These are phyloP conservation scores for Alternaria sp. DNA, from an alignment of 2,329 filamentous ascomycete species.

Conservation along the genomic window DNA sequence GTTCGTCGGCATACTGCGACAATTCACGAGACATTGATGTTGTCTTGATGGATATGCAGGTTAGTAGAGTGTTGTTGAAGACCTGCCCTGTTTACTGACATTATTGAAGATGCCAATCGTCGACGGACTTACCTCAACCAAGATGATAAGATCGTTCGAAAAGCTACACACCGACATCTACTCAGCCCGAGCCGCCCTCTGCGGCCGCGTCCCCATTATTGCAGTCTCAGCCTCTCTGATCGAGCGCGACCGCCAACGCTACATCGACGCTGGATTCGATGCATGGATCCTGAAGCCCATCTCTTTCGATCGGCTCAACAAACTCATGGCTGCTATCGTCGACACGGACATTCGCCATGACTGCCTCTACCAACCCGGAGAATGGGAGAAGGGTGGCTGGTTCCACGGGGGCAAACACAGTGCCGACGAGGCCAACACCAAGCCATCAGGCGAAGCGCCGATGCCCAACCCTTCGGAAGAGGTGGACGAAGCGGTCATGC, in stretches of 20 bases:
- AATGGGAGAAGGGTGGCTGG: slow-evolving; percentile 90
- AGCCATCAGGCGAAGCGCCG: slow-evolving; percentile 32
- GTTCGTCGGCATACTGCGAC: slow-evolving; percentile 72
- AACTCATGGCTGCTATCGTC: slow-evolving; percentile 72
- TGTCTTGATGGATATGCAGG: slow-evolving; percentile 92
- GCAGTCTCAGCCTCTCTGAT: slow-evolving; percentile 84
- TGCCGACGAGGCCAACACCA: slow-evolving; percentile 47
- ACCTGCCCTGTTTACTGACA: slow-evolving; percentile 3
- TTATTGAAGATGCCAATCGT: slow-evolving; percentile 82
- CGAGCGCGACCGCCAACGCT: slow-evolving; percentile 71
- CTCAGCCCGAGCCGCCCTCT: slow-evolving; percentile 64
- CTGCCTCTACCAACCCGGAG: slow-evolving; percentile 72
- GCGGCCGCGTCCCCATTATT: slow-evolving; percentile 78
- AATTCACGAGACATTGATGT: slow-evolving; percentile 71
- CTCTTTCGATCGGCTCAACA: slow-evolving; percentile 75
- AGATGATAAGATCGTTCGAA: slow-evolving; percentile 80
- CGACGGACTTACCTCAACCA: slow-evolving; percentile 80
- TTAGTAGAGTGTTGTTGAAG: slow-evolving; percentile 50
- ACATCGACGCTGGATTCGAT: slow-evolving; percentile 81
- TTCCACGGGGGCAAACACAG: slow-evolving; percentile 60
- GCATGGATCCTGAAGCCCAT: slow-evolving; percentile 92
- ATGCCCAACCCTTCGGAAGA: slow-evolving; percentile 25
- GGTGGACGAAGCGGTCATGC: slow-evolving; percentile 22
- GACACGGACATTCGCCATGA: slow-evolving; percentile 63
- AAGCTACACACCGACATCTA: slow-evolving; percentile 59